Conservation (phyloP, 148 eudicot genomes). For the Cornus kousa region DNA sequence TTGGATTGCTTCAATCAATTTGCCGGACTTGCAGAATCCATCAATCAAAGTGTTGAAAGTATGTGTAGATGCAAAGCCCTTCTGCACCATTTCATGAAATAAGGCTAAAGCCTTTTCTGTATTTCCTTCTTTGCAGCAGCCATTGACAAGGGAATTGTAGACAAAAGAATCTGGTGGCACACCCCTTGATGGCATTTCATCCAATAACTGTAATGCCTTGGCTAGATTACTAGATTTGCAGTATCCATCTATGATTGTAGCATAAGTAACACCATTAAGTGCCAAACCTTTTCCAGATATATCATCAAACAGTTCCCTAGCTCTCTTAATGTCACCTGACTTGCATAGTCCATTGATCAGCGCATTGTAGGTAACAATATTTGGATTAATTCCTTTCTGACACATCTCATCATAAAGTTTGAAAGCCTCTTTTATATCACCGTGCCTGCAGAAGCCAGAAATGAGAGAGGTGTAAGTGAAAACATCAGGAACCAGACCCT, state of each 20-base stretch:
- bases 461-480: constrained; percentile 69
- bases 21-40: constrained; percentile 62
- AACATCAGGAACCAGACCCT: constrained; percentile 71
- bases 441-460: constrained; percentile 65
- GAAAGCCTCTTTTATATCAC: constrained; percentile 61
- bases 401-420: constrained; percentile 55
- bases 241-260: constrained; percentile 73
- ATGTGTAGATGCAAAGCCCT: constrained; percentile 55
- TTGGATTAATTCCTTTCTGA: constrained; percentile 58
- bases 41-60: constrained; percentile 70
- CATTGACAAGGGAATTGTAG: constrained; percentile 62
- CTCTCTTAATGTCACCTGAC: constrained; percentile 52
- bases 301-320: constrained; percentile 53
- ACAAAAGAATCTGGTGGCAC: constrained; percentile 60
- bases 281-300: constrained; percentile 44
- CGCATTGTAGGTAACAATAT: constrained; percentile 71
- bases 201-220: constrained; percentile 58
- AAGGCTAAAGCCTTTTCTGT: constrained; percentile 58
- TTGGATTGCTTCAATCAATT: constrained; percentile 49
- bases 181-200: constrained; percentile 62
- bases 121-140: constrained; percentile 62
- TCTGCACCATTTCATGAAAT: constrained; percentile 53
- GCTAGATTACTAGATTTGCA: constrained; percentile 57
- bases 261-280: constrained; percentile 65
- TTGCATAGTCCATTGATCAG: constrained; percentile 80